Base-by-base conservation (phyloP, 2,329 filamentous ascomycete species). In the Ceratocystis variospora region DNA sequence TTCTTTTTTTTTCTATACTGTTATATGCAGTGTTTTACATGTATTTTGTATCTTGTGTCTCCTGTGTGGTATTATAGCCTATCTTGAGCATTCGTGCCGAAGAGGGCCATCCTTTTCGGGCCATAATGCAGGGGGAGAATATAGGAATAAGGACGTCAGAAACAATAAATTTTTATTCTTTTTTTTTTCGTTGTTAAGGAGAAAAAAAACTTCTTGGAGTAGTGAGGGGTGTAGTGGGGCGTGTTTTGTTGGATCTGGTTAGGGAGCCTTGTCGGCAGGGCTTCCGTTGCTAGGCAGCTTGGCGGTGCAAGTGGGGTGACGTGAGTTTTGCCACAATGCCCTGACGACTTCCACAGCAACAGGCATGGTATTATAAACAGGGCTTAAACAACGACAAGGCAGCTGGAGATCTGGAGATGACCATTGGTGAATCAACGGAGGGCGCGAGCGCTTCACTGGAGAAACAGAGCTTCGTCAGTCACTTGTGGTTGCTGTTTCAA, bases 261-360 rank as follows among this genome's bases (percentile, higher is more conserved):
- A 33, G 53, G 50, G 28, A 31, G 53, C 53, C 28, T 57, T 57
- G 53, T 57, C 17, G 28, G 10, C 53, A 57, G 22, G 53, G 22
- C 53, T 57, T 57, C 17, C 53, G 53, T 57, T 57, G 53, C 53
- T 57, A 57, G 53, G 53, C 53, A 57, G 53, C 53, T 3, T 28
- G 8, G 22, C 22, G 53, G 12, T 10, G 17, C 6, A 22, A 50
- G 48, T 19, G 48, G 48, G 19, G 48, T n/a, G 46, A 22, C 17
- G 46, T n/a, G 46, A 17, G 46, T 22, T 50, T 25, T 50, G 53
- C 22, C 19, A 57, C 22, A 57, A 22, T 22, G n/a, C 28, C 53
- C 53, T 31, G 53, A 57, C 53, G 53, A 28, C 53, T 57, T 57
- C 53, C 53, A 28, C 22, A n/a, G 53, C 53, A 57, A 50, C 37